Conservation (phyloP, 768 basidiomycete genomes). For the Tubosaeta brunneosetosa region DNA sequence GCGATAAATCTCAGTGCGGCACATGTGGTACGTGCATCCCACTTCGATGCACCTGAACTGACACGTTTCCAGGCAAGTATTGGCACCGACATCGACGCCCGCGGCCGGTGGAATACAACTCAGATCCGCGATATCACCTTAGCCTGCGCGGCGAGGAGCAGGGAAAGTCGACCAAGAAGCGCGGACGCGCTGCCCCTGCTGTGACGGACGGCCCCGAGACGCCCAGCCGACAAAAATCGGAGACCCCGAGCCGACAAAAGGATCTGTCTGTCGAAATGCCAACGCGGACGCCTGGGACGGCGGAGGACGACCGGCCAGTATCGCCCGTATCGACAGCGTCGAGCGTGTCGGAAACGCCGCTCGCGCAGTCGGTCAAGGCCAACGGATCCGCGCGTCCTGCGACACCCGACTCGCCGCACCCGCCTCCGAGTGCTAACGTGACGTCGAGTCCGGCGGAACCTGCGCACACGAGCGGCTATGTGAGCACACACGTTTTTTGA, state of each 20-base stretch:
- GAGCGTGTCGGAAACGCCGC: constrained; percentile 67
- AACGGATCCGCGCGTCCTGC: constrained; percentile 43
- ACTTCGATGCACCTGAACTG: neutral
- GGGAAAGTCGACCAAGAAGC: constrained; percentile 53
- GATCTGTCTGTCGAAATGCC: constrained; percentile 36
- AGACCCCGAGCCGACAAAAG: constrained; percentile 38
- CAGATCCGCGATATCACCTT: constrained; percentile 66
- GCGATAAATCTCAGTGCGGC: constrained; percentile 87
- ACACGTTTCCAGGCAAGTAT: constrained; percentile 61
- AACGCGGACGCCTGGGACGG: constrained; percentile 29
- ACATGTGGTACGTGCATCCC: constrained; percentile 67
- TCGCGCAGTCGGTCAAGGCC: constrained; percentile 55
- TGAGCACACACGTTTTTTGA: constrained; percentile 20
- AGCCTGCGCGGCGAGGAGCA: constrained; percentile 56
- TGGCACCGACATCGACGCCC: constrained; percentile 85
- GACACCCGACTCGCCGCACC: constrained; percentile 25
- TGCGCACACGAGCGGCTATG: constrained; percentile 19
- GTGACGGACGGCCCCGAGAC: constrained; percentile 47
- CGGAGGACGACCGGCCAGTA: constrained; percentile 49
- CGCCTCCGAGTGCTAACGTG: constrained; percentile 1
- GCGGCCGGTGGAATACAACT: constrained; percentile 74
- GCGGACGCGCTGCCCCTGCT: constrained; percentile 23
- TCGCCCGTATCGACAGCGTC: constrained; percentile 73
- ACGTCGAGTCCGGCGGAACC: neutral
- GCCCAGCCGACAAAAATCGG: constrained; percentile 37